Percentiles rank a stretch among this genome's conserved stretches.
Evolutionary conservation across 2,329 filamentous ascomycete genomes (phyloP).

Genomic region (Verticillium nonalfalfae): DNA sequence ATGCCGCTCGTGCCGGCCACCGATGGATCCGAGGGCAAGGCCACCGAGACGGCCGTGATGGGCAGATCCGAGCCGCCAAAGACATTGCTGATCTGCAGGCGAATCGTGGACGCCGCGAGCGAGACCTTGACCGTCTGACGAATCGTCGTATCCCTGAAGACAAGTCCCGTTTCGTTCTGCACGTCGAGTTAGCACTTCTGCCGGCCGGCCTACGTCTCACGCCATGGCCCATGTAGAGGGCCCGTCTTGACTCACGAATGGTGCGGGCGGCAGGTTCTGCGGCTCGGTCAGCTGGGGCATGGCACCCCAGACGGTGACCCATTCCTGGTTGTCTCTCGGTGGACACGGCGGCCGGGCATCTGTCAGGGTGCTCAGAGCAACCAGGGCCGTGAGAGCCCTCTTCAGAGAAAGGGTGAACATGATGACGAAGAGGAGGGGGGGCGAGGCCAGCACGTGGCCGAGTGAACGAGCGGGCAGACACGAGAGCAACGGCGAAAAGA

Average conservation of each 20-base stretch:
- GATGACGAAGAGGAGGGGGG: neutral
- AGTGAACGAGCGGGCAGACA: neutral
- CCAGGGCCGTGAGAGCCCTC: neutral
- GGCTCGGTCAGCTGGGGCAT: slow-evolving; percentile 59
- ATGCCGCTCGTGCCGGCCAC: slow-evolving; percentile 41
- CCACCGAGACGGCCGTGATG: slow-evolving; percentile 50
- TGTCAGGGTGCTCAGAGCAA: neutral
- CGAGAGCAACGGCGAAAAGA: neutral
- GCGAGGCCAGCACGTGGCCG: neutral
- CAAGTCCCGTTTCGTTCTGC: slow-evolving; percentile 42
- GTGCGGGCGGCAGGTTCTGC: slow-evolving; percentile 48
- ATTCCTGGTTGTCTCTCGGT: slow-evolving; percentile 31
- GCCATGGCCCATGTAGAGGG: neutral
- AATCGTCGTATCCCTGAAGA: slow-evolving; percentile 53
- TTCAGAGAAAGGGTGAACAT: neutral
- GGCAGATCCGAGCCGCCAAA: slow-evolving; percentile 52
- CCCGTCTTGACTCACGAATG: slow-evolving; percentile 37
- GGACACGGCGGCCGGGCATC: neutral
- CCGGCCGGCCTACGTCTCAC: too few relatives aligned
- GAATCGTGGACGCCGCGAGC: slow-evolving; percentile 43
- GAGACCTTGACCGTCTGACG: slow-evolving; percentile 56
- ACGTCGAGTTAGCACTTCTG: neutral
- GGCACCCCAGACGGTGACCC: slow-evolving; percentile 55
- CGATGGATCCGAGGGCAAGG: slow-evolving; percentile 41
- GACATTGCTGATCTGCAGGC: slow-evolving; percentile 54